Evolutionary conservation across 2,329 filamentous ascomycete genomes (phyloP), one percentile per base, ranked within the genome.

Genomic region (Sporothrix brunneoviolacea): DNA sequence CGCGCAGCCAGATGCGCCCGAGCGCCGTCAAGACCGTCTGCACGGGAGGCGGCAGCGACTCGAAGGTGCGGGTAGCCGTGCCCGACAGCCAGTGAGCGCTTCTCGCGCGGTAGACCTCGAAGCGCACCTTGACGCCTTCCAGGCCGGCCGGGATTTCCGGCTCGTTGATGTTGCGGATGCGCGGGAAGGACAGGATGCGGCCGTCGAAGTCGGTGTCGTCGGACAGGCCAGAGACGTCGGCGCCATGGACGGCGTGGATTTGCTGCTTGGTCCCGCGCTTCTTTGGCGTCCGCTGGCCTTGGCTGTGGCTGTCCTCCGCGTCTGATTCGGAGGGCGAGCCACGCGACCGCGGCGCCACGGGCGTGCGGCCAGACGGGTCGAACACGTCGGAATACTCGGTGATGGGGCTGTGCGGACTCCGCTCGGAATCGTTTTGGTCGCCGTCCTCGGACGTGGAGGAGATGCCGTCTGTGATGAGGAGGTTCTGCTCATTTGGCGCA

Each of bases 151-250:
- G 67, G 7, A 68, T 59, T 21, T 72, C 67, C 4, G 64, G 60
- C 24, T 74, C 72, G 21, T 71, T 66, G 47, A 61, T 58, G 50
- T 66, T 71, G 36, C 68, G 70, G 57, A 82, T 76, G 40, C 70
- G 73, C 28, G 82, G 79, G 62, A 88, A 87, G 1, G 76, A 79
- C 48, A 82, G 73, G 15, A 86, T 83, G 55, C 82, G 71, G 16
- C 28, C 48, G 43, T 52, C 42, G 9, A 47, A 16, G 15, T 72
- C 72, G 15, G 16, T 7, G 19, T 72, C 68, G 16, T 62, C 53
- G 38, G 65, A 60, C 55, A 61, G 51, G 44, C 51, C 55, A 27
- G 60, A 32, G 32, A 51, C 50, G 42, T 55, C 51, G 13, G 18
- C n/a, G 33, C 33, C 41, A 24, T 62, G 62, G 49, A 61, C 60